Percentiles rank a stretch among this genome's conserved stretches.
These are phyloP conservation scores for Funneliformis caledonium DNA, from an alignment of 371 early-diverging fungal genomes.

Conservation along the genomic window DNA sequence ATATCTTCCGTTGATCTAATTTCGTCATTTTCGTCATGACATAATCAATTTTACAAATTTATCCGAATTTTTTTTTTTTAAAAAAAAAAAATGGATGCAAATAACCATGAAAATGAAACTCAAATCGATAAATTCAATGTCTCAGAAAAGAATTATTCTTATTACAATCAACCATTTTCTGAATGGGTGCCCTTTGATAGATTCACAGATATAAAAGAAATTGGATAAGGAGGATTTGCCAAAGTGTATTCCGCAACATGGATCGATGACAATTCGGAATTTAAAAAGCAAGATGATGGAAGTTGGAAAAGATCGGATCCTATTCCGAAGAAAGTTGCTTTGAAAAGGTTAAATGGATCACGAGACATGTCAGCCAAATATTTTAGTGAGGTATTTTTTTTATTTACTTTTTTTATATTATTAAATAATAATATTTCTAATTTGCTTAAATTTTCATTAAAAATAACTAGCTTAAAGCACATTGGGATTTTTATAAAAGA, in stretches of 20 bases:
- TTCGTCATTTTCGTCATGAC: no score
- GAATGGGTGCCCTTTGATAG: constrained; percentile 9
- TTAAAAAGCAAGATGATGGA: background rate
- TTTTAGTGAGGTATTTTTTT: background rate
- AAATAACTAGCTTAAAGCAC: background rate
- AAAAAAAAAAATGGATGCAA: no score
- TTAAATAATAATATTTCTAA: background rate
- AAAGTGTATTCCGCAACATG: background rate
- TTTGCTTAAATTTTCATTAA: background rate
- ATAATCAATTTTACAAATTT: no score
- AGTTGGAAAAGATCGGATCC: background rate
- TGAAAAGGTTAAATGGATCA: background rate
- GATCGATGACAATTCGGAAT: background rate
- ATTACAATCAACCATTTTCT: no score
- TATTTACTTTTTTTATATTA: no score
- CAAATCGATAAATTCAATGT: no score
- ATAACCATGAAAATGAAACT: no score
- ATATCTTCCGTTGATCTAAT: no score
- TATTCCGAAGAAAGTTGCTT: background rate
- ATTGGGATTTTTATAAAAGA: background rate
- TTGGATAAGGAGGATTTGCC: constrained; percentile 17
- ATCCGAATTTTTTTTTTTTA: no score
- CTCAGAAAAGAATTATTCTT: no score
- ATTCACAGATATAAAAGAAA: background rate
- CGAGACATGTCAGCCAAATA: background rate